phyloP scores from a whole-genome alignment of 1,284 basidiomycete genomes.

The Sanghuangporus weigelae region DNA sequence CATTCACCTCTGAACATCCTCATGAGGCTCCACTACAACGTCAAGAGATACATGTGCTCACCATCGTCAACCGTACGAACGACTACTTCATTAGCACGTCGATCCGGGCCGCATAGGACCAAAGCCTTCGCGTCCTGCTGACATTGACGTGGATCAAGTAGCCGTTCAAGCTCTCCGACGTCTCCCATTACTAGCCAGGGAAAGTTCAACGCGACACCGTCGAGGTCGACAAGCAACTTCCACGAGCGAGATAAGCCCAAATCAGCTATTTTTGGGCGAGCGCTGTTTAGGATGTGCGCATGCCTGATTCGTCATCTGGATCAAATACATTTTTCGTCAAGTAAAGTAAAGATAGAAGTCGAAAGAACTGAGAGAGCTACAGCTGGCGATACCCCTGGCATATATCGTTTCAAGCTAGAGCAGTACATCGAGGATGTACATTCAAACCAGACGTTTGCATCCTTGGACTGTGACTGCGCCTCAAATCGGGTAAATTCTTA shows the following conservation, averaged over 20 bases:
- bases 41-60: constrained; percentile 18
- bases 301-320: not conserved
- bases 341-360: not conserved
- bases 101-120: not conserved
- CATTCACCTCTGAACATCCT: no score
- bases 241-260: not conserved
- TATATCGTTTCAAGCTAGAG: no score
- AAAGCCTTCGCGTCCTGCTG: not conserved
- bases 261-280: not conserved
- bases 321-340: not conserved
- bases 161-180: not conserved
- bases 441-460: no score
- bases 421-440: no score
- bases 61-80: not conserved
- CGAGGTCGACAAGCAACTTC: no score
- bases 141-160: not conserved
- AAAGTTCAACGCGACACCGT: not conserved
- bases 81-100: not conserved
- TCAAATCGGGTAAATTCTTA: constrained; percentile 29
- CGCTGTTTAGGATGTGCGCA: not conserved
- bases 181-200: not conserved
- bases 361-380: not conserved
- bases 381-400: no score
- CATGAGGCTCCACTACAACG: constrained; percentile 8
- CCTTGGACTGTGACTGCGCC: no score